A percentile compares a stretch with the other conserved stretches of the same genome.
Evolutionary conservation across 257 asterid species (phyloP).

Genomic region (Cynanchum wilfordii): DNA sequence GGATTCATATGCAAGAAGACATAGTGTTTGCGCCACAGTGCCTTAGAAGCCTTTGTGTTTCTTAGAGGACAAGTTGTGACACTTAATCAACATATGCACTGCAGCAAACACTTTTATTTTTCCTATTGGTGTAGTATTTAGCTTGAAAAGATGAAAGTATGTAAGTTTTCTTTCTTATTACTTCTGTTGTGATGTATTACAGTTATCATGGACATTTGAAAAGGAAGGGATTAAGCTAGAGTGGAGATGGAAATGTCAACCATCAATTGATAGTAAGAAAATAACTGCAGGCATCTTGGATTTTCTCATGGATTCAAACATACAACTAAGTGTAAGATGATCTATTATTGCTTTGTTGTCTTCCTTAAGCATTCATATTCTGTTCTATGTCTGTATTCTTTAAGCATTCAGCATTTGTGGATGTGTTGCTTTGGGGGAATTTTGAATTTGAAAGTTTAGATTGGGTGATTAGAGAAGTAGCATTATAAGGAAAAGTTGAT

Average conservation of each 20-base stretch:
- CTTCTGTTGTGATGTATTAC: slow-evolving; percentile 17
- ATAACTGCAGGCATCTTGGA: slow-evolving; percentile 69
- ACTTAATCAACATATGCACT: background rate
- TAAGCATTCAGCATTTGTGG: no score
- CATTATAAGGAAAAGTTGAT: background rate
- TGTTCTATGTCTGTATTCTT: background rate
- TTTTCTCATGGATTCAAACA: slow-evolving; percentile 92
- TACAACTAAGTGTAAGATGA: slow-evolving; percentile 76
- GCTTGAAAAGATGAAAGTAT: background rate
- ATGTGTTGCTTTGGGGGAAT: background rate
- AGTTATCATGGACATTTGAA: slow-evolving; percentile 92
- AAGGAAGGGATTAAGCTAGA: slow-evolving; percentile 88
- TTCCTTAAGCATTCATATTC: background rate
- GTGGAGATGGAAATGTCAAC: slow-evolving; percentile 96
- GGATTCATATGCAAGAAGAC: background rate
- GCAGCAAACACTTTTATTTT: background rate
- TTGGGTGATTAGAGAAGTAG: background rate
- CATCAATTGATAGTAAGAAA: slow-evolving; percentile 47
- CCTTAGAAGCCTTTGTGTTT: background rate
- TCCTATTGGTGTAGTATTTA: background rate
- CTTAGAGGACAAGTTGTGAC: background rate
- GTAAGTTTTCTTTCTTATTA: background rate
- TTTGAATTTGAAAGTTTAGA: background rate
- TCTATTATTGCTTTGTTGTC: background rate
- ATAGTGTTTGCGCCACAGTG: background rate